Conservation (phyloP, 805 yeast species). For the Zygosaccharomyces bisporus region DNA sequence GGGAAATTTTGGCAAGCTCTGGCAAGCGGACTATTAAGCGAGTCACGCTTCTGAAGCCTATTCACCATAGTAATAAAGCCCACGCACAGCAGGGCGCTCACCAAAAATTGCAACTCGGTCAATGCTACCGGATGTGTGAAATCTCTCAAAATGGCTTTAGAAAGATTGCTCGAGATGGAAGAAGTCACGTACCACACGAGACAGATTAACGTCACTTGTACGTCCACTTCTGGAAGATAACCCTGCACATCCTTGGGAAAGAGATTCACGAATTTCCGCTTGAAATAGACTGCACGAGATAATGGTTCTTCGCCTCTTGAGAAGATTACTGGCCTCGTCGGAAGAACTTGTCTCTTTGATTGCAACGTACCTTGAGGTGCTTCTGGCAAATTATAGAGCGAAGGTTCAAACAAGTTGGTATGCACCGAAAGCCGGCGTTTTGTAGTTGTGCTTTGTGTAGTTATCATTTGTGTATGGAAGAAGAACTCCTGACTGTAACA, state of each 20-base stretch:
- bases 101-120: constrained; percentile 79
- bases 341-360: constrained; percentile 6
- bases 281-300: neutral
- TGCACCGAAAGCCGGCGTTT: constrained; percentile 21
- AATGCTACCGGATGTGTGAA: constrained; percentile 83
- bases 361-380: constrained; percentile 16
- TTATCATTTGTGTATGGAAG: constrained; percentile 8
- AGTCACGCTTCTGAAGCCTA: constrained; percentile 42
- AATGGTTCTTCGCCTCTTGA: neutral
- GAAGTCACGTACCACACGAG: constrained; percentile 75
- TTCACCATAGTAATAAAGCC: constrained; percentile 41
- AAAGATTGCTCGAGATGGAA: constrained; percentile 75
- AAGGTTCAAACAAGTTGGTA: constrained; percentile 25
- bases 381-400: constrained; percentile 18
- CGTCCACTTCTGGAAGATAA: constrained; percentile 35
- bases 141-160: constrained; percentile 66
- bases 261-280: constrained; percentile 13
- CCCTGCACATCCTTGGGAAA: constrained; percentile 17
- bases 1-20: constrained; percentile 28
- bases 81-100: constrained; percentile 63
- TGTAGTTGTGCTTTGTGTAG: constrained; percentile 15
- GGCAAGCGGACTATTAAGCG: constrained; percentile 17
- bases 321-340: neutral
- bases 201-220: constrained; percentile 56
- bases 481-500: too few relatives aligned